phyloP scores from a whole-genome alignment of 1,139 yeast genomes.

The Lodderomyces oxycetoniae region DNA sequence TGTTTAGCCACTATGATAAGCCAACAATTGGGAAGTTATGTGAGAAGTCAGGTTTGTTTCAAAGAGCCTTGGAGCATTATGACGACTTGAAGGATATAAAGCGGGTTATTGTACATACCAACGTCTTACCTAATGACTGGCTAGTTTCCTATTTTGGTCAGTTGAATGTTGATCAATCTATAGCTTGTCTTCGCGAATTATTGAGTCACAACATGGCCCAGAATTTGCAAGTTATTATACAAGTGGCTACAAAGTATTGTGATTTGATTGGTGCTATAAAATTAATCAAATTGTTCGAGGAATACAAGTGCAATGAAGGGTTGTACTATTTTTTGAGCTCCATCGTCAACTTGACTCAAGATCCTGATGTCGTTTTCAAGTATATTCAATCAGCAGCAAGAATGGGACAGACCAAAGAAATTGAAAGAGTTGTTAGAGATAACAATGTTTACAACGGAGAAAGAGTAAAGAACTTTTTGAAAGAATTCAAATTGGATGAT shows the following conservation, averaged over 20 bases:
- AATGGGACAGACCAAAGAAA: conserved; percentile 86
- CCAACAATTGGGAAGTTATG: conserved; percentile 88
- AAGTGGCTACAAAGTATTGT: conserved; percentile 94
- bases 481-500: conserved; percentile 89
- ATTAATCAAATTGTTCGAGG: conserved; percentile 87
- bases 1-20: conserved; percentile 94
- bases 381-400: conserved; percentile 93
- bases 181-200: conserved; percentile 83
- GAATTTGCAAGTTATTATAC: conserved; percentile 89
- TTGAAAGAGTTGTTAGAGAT: conserved; percentile 92
- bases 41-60: conserved; percentile 90
- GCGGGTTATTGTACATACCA: conserved; percentile 87
- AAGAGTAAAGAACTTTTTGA: conserved; percentile 92
- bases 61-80: conserved; percentile 93
- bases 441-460: conserved; percentile 94
- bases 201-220: conserved; percentile 76
- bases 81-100: conserved; percentile 93
- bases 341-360: conserved; percentile 89
- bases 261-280: conserved; percentile 86
- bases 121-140: conserved; percentile 89
- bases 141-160: conserved; percentile 88
- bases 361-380: conserved; percentile 91
- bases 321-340: conserved; percentile 89
- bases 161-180: conserved; percentile 88
- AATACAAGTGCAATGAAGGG: conserved; percentile 88